Conservation (phyloP, 176 grass and related monocot genomes). For the Oryza australiensis region DNA sequence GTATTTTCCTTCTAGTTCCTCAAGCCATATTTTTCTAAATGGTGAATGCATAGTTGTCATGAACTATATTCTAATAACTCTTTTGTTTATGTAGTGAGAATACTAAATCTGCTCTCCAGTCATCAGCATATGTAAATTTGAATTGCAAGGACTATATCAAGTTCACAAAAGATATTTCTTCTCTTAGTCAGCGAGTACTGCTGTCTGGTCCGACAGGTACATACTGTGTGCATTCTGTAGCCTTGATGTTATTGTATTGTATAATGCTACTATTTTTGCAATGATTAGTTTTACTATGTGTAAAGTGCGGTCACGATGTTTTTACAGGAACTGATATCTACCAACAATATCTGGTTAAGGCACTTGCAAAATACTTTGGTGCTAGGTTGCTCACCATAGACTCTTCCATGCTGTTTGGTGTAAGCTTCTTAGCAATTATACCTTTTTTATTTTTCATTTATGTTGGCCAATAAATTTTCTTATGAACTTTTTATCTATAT, state of each 20-base stretch:
- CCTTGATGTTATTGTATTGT: conserved; percentile 9
- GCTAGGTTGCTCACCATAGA: conserved; percentile 84
- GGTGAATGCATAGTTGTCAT: conserved; percentile 1
- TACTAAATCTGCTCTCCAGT: conserved; percentile 69
- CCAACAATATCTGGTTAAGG: conserved; percentile 91
- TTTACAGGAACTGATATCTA: conserved; percentile 94
- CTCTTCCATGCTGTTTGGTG: conserved; percentile 71
- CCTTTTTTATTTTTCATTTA: background rate
- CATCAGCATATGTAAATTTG: conserved; percentile 89
- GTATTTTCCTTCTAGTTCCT: background rate
- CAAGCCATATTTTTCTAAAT: background rate
- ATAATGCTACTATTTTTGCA: conserved; percentile 19
- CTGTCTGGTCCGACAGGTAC: conserved; percentile 89
- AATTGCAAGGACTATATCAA: conserved; percentile 74
- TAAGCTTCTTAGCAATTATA: conserved; percentile 51
- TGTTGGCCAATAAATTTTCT: background rate
- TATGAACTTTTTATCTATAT: background rate
- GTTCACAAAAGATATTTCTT: conserved; percentile 81
- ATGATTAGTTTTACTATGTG: background rate
- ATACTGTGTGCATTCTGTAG: conserved; percentile 16
- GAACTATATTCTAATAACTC: conserved; percentile 26
- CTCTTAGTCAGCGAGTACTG: conserved; percentile 78
- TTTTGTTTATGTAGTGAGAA: conserved; percentile 58
- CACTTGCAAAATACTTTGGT: conserved; percentile 86
- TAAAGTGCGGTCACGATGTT: conserved; percentile 7